Conservation (phyloP, 768 basidiomycete genomes). For the Phallus indusiatus region DNA sequence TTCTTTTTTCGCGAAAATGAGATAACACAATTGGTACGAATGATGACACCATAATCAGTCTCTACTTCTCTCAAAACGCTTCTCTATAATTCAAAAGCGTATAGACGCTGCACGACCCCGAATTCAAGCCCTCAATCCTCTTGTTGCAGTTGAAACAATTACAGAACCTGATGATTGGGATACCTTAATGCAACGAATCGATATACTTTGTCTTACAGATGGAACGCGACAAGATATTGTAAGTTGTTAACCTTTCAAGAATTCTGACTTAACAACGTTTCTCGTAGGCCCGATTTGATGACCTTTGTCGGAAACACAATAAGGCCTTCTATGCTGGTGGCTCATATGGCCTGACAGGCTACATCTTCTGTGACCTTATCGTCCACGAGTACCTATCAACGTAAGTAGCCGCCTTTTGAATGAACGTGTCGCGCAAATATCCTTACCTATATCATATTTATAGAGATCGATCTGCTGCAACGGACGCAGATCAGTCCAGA, state of each 20-base stretch:
- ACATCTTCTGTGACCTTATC: slow-evolving; percentile 89
- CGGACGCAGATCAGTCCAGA: slow-evolving; percentile 28
- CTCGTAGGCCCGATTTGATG: slow-evolving; percentile 65
- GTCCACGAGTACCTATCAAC: slow-evolving; percentile 77
- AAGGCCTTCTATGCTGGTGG: slow-evolving; percentile 91
- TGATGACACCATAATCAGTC: not conserved
- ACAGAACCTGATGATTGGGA: slow-evolving; percentile 41
- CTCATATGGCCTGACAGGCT: slow-evolving; percentile 83
- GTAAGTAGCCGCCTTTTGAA: slow-evolving; percentile 38
- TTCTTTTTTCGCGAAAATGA: slow-evolving; percentile 94
- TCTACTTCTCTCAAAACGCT: not conserved
- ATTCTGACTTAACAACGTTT: slow-evolving; percentile 11
- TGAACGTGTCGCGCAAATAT: not conserved
- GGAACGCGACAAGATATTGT: slow-evolving; percentile 62
- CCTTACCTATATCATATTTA: not conserved
- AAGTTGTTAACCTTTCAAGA: slow-evolving; percentile 23
- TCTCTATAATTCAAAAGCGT: slow-evolving; percentile 42
- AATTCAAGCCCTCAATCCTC: slow-evolving; percentile 86
- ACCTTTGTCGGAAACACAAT: slow-evolving; percentile 58
- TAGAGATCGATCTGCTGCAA: slow-evolving; percentile 56
- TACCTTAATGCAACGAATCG: slow-evolving; percentile 52
- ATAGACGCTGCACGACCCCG: slow-evolving; percentile 77
- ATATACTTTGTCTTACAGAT: slow-evolving; percentile 86
- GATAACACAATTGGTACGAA: slow-evolving; percentile 73
- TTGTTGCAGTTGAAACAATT: slow-evolving; percentile 70